These are phyloP conservation scores for Blastocystis sp. DNA, from an alignment of 352 stramenopile genomes.

Conservation along the genomic window DNA sequence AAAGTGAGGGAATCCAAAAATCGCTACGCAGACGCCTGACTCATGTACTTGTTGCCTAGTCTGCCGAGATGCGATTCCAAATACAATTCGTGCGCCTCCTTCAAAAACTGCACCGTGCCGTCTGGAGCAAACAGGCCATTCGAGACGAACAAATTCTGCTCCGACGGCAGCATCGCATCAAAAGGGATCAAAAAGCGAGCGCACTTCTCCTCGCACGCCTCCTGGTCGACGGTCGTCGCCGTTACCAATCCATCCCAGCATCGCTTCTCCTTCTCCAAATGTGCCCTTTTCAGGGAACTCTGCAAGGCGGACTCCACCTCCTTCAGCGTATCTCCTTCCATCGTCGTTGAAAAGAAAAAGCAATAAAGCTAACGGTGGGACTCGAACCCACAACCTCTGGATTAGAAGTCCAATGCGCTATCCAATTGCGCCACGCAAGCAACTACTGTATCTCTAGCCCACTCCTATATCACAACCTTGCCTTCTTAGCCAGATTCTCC, in stretches of 20 bases:
- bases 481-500: too few relatives aligned
- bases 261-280: neutral
- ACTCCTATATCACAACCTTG: neutral
- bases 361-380: slow-evolving; percentile 14
- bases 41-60: neutral
- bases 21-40: neutral
- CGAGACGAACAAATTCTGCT: neutral
- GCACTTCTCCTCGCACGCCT: neutral
- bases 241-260: slow-evolving; percentile 34
- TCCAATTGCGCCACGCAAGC: slow-evolving; percentile 41
- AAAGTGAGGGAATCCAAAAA: neutral
- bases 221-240: neutral
- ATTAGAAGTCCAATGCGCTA: slow-evolving; percentile 41
- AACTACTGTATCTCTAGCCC: neutral
- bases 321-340: neutral
- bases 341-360: neutral
- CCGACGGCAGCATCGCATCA: neutral
- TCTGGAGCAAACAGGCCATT: neutral
- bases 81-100: slow-evolving; percentile 7
- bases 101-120: slow-evolving; percentile 46
- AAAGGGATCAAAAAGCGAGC: slow-evolving; percentile 17
- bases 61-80: neutral
- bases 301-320: neutral
- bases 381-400: slow-evolving; percentile 11
- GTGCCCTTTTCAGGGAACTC: neutral